Conservation (phyloP, 2,329 filamentous ascomycete species). For the Neofusicoccum kwambonambiense region DNA sequence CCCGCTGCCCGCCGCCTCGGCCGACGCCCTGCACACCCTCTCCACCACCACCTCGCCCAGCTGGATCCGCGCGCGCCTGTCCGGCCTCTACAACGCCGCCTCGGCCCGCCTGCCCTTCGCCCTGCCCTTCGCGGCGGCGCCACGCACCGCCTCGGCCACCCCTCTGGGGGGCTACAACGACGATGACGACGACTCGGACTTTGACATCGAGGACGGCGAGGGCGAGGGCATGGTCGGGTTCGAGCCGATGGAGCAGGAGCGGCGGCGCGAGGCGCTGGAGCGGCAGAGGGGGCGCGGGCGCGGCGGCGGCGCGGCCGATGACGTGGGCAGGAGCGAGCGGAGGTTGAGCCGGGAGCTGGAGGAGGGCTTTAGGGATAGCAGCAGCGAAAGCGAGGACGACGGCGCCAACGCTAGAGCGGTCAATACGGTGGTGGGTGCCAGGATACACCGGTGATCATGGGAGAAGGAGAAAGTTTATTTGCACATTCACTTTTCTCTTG, state of each 20-base stretch:
- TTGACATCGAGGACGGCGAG: constrained; percentile 43
- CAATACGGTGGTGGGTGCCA: background rate
- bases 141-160: constrained; percentile 6
- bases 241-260: constrained; percentile 33
- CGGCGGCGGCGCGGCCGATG: constrained; percentile 23
- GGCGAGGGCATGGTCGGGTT: constrained; percentile 50
- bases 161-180: background rate
- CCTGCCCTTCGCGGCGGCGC: constrained; percentile 2
- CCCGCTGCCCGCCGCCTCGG: constrained; percentile 33
- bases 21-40: constrained; percentile 20
- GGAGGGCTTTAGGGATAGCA: constrained; percentile 72
- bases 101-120: constrained; percentile 11
- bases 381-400: constrained; percentile 52
- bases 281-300: constrained; percentile 34
- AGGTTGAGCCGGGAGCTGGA: constrained; percentile 78
- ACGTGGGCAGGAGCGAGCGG: constrained; percentile 50
- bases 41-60: constrained; percentile 29
- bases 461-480: background rate
- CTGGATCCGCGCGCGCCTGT: constrained; percentile 31
- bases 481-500: background rate
- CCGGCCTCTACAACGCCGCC: constrained; percentile 19
- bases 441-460: constrained; percentile 2
- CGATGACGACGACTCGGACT: constrained; percentile 21
- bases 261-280: constrained; percentile 40
- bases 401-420: constrained; percentile 20